Conservation (phyloP, 2,329 filamentous ascomycete genomes). For the Mycosphaerella sp. region DNA sequence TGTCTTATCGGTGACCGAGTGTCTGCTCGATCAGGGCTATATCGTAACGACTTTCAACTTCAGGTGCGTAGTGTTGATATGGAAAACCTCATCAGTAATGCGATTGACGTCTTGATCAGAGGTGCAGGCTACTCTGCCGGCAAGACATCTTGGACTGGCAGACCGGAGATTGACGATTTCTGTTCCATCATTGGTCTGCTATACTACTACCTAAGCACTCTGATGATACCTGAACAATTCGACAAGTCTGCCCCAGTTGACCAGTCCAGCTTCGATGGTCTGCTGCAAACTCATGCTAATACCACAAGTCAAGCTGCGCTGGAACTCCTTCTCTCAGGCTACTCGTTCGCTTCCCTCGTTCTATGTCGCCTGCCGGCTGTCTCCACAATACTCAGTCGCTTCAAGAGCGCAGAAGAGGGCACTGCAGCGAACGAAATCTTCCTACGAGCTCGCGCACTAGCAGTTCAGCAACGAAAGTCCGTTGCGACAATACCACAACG, state of each 20-base stretch:
- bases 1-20: slow-evolving; percentile 57
- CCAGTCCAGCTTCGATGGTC: not conserved
- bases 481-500: not conserved
- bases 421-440: slow-evolving; percentile 63
- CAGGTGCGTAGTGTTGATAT: slow-evolving; percentile 47
- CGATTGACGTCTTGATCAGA: slow-evolving; percentile 43
- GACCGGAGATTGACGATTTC: slow-evolving; percentile 76
- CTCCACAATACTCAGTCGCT: slow-evolving; percentile 52
- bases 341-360: slow-evolving; percentile 86
- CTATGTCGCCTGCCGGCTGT: slow-evolving; percentile 63
- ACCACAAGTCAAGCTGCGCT: not conserved
- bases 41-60: slow-evolving; percentile 90
- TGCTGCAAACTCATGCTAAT: no score
- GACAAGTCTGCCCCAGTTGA: not conserved
- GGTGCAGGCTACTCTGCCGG: slow-evolving; percentile 70
- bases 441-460: slow-evolving; percentile 61
- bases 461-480: slow-evolving; percentile 53
- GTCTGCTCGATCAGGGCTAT: slow-evolving; percentile 64
- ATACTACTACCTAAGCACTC: slow-evolving; percentile 61
- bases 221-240: slow-evolving; percentile 32
- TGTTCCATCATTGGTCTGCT: slow-evolving; percentile 75
- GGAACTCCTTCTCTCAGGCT: slow-evolving; percentile 62
- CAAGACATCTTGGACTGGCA: slow-evolving; percentile 79
- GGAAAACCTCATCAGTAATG: not conserved
- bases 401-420: slow-evolving; percentile 48